Conservation (phyloP, 2,329 filamentous ascomycete species). For the Talaromyces sp. region DNA sequence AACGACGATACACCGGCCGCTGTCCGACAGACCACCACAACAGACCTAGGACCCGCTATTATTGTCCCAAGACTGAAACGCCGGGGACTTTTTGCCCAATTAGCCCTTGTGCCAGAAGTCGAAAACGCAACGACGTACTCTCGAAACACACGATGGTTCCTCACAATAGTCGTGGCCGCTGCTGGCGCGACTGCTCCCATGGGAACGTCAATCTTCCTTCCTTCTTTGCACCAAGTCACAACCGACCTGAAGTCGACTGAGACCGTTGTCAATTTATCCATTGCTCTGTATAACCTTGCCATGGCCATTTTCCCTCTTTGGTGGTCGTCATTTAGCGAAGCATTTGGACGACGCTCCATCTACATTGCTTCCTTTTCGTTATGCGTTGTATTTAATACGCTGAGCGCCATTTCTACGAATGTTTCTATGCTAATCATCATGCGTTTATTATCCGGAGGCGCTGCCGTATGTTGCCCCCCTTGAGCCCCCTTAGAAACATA, state of each 20-base stretch:
- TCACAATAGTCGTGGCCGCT: slow-evolving; percentile 71
- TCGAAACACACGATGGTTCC: slow-evolving; percentile 72
- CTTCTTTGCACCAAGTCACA: slow-evolving; percentile 61
- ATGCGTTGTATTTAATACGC: slow-evolving; percentile 64
- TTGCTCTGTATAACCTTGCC: slow-evolving; percentile 74
- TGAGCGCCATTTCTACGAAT: slow-evolving; percentile 63
- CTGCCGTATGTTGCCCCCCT: slow-evolving; percentile 39
- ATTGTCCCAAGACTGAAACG: slow-evolving; percentile 51
- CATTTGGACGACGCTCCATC: slow-evolving; percentile 65
- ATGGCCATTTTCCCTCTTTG: slow-evolving; percentile 83
- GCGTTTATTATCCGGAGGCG: slow-evolving; percentile 67
- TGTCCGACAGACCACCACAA: slow-evolving; percentile 13
- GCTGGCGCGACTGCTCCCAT: slow-evolving; percentile 75
- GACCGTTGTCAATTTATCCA: slow-evolving; percentile 67
- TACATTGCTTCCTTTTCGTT: slow-evolving; percentile 70
- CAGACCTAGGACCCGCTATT: slow-evolving; percentile 32
- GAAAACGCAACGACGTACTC: slow-evolving; percentile 69
- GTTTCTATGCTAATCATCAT: slow-evolving; percentile 74
- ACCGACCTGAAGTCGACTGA: slow-evolving; percentile 56
- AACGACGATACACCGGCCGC: slow-evolving; percentile 2
- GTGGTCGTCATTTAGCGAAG: slow-evolving; percentile 79
- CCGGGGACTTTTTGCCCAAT: slow-evolving; percentile 65
- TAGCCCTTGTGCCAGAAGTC: slow-evolving; percentile 73
- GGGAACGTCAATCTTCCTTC: slow-evolving; percentile 78
- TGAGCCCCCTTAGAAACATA: background rate